These are phyloP conservation scores for Solanum hybrid DNA, from an alignment of 305 asterid genomes.

Conservation along the genomic window DNA sequence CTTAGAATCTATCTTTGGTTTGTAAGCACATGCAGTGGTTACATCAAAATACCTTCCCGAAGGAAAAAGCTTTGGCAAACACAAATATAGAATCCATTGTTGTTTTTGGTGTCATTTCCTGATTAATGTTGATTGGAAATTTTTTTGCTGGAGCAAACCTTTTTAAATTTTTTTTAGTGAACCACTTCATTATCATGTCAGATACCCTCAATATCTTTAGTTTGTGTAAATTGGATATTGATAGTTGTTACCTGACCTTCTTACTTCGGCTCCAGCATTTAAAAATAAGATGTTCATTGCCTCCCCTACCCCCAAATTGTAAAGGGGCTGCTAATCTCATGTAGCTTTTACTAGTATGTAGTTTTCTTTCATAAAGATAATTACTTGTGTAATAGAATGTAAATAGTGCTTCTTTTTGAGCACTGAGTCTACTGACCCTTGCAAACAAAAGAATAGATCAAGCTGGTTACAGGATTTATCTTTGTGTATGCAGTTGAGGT, in stretches of 20 bases:
- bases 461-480: conserved; percentile 2
- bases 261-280: not conserved
- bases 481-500: conserved; percentile 62
- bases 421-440: not conserved
- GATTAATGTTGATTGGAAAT: not conserved
- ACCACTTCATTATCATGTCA: not conserved
- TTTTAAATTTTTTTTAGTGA: not conserved
- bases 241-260: not conserved
- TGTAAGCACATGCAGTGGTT: not conserved
- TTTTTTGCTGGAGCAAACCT: not conserved
- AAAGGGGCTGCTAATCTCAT: not conserved
- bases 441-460: not conserved
- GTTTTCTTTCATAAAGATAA: not conserved
- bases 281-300: not conserved
- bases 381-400: not conserved
- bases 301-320: not conserved
- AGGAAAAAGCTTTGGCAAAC: not conserved
- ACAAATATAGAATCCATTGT: not conserved
- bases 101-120: not conserved
- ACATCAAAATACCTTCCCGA: not conserved
- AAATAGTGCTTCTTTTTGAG: not conserved
- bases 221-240: not conserved
- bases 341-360: not conserved
- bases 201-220: not conserved
- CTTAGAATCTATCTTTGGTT: not conserved